Evolutionary conservation across 331 rosid genomes (phyloP).

Genomic region (Malus hybrid): DNA sequence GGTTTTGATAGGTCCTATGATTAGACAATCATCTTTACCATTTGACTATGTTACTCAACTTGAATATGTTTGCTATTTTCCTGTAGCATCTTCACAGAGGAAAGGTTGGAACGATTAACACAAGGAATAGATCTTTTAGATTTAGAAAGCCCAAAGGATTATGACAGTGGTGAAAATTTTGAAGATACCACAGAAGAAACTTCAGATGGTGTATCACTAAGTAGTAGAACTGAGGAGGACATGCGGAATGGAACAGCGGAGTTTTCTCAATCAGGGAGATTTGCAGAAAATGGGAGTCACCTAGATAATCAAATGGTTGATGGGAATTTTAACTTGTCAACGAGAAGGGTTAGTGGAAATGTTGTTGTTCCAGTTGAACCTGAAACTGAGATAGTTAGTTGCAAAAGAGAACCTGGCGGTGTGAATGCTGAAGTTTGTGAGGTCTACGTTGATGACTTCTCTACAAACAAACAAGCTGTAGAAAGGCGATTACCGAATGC

Average conservation of each 20-base stretch:
- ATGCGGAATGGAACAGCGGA: constrained; percentile 23
- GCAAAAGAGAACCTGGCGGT: constrained; percentile 37
- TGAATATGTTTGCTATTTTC: constrained; percentile 25
- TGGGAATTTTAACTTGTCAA: constrained; percentile 25
- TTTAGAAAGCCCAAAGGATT: constrained; percentile 41
- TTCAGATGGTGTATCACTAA: constrained; percentile 25
- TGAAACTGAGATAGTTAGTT: constrained; percentile 26
- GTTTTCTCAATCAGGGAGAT: constrained; percentile 30
- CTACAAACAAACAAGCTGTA: constrained; percentile 46
- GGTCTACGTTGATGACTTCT: constrained; percentile 41
- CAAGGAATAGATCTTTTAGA: constrained; percentile 56
- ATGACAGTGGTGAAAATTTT: constrained; percentile 23
- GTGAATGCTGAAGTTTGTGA: constrained; percentile 38
- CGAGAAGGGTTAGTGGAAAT: constrained; percentile 13
- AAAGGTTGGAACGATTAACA: constrained; percentile 83
- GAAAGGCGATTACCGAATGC: constrained; percentile 70
- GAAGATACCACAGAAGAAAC: constrained; percentile 40
- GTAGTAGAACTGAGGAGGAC: constrained; percentile 31
- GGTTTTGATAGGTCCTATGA: not conserved
- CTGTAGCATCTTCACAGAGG: constrained; percentile 92
- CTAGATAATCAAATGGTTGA: constrained; percentile 29
- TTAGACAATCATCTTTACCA: not conserved
- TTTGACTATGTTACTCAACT: constrained; percentile 18
- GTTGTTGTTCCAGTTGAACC: constrained; percentile 23
- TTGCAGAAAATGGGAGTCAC: constrained; percentile 27